A percentile compares a stretch with the other conserved stretches of the same genome.
These are phyloP conservation scores for Cadophora sp. DNA, from an alignment of 2,329 filamentous ascomycete species.

Conservation along the genomic window DNA sequence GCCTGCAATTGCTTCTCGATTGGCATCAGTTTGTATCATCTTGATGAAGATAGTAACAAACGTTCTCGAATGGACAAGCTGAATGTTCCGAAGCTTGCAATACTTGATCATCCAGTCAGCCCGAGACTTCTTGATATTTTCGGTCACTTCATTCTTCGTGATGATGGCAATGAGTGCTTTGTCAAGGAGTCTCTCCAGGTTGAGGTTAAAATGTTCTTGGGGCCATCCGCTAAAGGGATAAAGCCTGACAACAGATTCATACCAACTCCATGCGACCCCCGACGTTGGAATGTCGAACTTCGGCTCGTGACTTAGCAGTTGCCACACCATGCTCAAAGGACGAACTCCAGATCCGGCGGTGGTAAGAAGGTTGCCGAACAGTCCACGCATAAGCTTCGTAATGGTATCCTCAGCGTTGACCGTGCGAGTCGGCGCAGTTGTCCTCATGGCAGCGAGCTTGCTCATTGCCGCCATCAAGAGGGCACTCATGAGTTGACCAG, in stretches of 20 bases:
- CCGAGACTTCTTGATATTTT: constrained; percentile 24
- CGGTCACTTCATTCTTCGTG: constrained; percentile 32
- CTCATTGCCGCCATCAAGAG: constrained; percentile 40
- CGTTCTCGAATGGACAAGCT: constrained; percentile 35
- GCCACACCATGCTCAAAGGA: constrained; percentile 38
- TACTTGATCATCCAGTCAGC: constrained; percentile 27
- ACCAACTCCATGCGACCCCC: constrained; percentile 34
- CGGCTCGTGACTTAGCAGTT: constrained; percentile 32
- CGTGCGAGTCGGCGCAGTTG: constrained; percentile 24
- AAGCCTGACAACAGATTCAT: constrained; percentile 33
- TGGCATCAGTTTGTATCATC: constrained; percentile 25
- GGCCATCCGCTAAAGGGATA: constrained; percentile 38
- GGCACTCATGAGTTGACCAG: constrained; percentile 33
- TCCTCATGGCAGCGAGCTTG: constrained; percentile 37
- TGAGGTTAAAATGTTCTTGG: constrained; percentile 29
- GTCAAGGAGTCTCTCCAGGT: constrained; percentile 36
- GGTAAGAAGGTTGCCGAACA: constrained; percentile 41
- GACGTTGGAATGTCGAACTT: constrained; percentile 32
- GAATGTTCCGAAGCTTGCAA: constrained; percentile 37
- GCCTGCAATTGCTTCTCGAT: constrained; percentile 22
- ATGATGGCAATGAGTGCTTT: constrained; percentile 33
- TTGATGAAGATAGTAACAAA: constrained; percentile 34
- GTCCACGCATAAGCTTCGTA: constrained; percentile 41
- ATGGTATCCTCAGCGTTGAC: constrained; percentile 36
- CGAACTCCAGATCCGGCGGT: constrained; percentile 39